Base-by-base conservation (phyloP, 306 rosid genomes). In the Trifolium pratense region DNA sequence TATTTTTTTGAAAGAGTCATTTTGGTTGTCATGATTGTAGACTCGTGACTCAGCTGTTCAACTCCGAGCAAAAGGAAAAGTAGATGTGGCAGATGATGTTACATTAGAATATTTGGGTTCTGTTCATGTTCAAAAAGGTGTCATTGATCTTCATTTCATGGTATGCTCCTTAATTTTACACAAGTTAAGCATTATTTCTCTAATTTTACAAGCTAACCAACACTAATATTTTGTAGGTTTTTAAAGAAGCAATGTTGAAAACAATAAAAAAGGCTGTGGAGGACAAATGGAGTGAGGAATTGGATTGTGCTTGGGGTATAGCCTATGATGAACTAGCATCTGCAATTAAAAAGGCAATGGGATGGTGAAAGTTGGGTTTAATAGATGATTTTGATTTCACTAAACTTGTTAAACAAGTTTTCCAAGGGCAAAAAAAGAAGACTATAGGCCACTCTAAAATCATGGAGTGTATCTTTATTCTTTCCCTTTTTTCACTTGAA, bases 261-360 rank as follows among this genome's bases (percentile, higher is more conserved):
- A 62, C 84, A 62, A 7, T 80, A 29, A 75, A 80, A 59, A 79
- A 61, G 39, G 84, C 68, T 0, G 52, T 53, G 34, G 84, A 79
- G 6, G 77, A 62, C 5, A 75, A 80, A 43, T 80, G 84, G 80
- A 69, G 57, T 20, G 80, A 52, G 13, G 84, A 80, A 23, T 34
- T 75, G 9, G 9, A 46, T 71, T 45, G 5, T 51, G 84, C 84
- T 51, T 69, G 76, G 84, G 68, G 15, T 1, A 25, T 60, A 61
- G 77, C 84, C 21, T 80, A 80, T 42, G 77, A 80, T 31, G 69
- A 75, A 69, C 20, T 75, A 58, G 77, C 84, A 15, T 37, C 32
- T 13, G 36, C 70, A 3, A 75, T 80, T 68, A 80, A 76, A 17
- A 76, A 59, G 13, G 53, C 66, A 6, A 52, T 64, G 39, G 18